Evolutionary conservation across 805 yeast genomes (phyloP), one percentile per base, ranked within the genome.

Genomic region (Candida peoriensis): DNA sequence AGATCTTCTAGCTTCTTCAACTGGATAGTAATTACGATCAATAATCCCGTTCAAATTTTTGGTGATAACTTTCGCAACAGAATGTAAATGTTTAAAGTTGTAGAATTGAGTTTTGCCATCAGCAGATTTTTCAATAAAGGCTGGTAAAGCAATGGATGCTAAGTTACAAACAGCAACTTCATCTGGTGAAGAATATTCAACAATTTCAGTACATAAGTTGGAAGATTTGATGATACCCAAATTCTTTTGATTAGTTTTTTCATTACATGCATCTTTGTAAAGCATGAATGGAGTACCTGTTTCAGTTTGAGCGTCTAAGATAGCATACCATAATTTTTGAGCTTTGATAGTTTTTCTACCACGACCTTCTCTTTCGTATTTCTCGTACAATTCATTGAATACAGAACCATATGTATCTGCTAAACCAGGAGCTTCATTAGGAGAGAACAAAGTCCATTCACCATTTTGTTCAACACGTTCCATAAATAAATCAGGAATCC

Each of bases 401-500:
- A 86, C 88, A 8, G 79, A 88, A 13, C 97, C 97, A 55, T 81
- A 85, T 24, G 71, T 75, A 36, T 89, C 96, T 33, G 74, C 63
- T 34, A 90, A 68, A 7, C 96, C 96, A 8, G 93, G 90, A 38
- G 93, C 88, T 52, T 78, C 85, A 60, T 81, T 78, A 32, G 95
- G 95, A 26, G 95, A 86, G 59, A 90, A 88, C 38, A 90, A 64
- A 36, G 90, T 77, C 98, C 98, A 90, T 18, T 80, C 81, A 34
- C 60, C 78, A 53, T 87, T 74, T 13, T 60, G 63, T 59, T 86
- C 84, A 28, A 90, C 97, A 47, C 93, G 76, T 58, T 81, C 64
- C 98, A 90, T 90, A 63, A 90, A 90, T 53, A 90, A 65, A 57
- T 90, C 97, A 2, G 97, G 86, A 28, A 90, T 76, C 98, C 98